Conservation (phyloP, 192 early-diverging fungal genomes). For the Radiomyces spectabilis region DNA sequence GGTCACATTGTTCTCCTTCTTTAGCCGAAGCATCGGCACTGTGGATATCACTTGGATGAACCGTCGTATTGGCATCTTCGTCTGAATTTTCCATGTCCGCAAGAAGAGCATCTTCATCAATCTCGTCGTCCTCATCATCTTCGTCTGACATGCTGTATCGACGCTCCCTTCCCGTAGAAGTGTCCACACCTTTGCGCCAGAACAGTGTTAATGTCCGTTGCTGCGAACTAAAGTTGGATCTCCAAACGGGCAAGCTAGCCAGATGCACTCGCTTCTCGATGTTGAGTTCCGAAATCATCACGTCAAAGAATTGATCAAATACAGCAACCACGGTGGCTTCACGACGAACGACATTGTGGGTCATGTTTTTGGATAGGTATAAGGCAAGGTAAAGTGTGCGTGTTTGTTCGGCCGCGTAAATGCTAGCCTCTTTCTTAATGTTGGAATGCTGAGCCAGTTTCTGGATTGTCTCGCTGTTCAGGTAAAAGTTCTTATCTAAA, state of each 20-base stretch:
- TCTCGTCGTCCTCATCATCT: constrained; percentile 42
- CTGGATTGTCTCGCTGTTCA: constrained; percentile 46
- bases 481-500: constrained; percentile 42
- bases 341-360: constrained; percentile 33
- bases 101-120: constrained; percentile 33
- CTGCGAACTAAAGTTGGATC: constrained; percentile 8
- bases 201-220: constrained; percentile 34
- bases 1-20: constrained; percentile 1
- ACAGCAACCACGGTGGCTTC: constrained; percentile 66
- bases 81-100: no score
- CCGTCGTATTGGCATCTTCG: no score
- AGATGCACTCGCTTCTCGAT: constrained; percentile 63
- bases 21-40: constrained; percentile 6
- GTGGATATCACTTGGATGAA: no score
- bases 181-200: constrained; percentile 41
- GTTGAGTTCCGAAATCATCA: constrained; percentile 61
- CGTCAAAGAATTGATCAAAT: constrained; percentile 61
- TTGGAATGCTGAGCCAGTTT: constrained; percentile 71
- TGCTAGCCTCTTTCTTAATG: constrained; percentile 63
- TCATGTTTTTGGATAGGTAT: constrained; percentile 46
- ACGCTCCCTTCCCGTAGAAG: constrained; percentile 17
- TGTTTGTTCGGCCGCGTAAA: constrained; percentile 66
- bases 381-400: constrained; percentile 60
- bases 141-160: constrained; percentile 28
- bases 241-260: constrained; percentile 39